Evolutionary conservation across 1,284 basidiomycete species (phyloP), one percentile per base, ranked within the genome.

Genomic region (Pseudozyma flocculosa): DNA sequence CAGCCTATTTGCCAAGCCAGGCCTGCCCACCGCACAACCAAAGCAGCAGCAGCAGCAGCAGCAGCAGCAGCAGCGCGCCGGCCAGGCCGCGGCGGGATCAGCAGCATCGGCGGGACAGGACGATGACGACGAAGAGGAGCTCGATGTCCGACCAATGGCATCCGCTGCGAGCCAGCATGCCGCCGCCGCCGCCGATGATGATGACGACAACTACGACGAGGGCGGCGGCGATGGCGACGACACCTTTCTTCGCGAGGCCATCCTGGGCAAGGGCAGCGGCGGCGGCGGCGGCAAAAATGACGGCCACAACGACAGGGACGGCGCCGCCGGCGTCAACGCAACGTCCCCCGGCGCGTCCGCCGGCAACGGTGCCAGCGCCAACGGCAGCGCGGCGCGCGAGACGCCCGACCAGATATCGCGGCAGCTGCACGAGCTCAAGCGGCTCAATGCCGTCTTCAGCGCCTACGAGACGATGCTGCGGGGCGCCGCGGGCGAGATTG

Each of bases 401-500:
- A 63, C 57, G 11, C 48, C 61, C 14, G 73, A 75, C 39, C 53
- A 64, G 26, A 40, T 68, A 8, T 56, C 61, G 8, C 50, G 55
- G 11, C 73, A 77, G 36, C 54, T 75, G n/a, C 36, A 53, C 21
- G 70, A 76, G 41, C 46, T 75, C 7, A 61, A 56, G 9, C 54
- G 60, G 37, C 64, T 77, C 49, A 75, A 77, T 45, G 60, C 63
- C 9, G 54, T 70, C n/a, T 77, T 77, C 48, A 67, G 68, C 38
- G 50, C 62, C 5, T 76, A 71, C 48, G 75, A 76, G 42, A 40
- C 38, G 11, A 68, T 66, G 59, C 62, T 77, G 10, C 43, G 54
- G 2, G 60, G 64, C 14, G 66, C 61, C 26, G 54, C 63, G 5
- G 66, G 54, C 2, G 70, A 76, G 61, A 65, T 76, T 30, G 66